Percentiles rank a stretch among this genome's conserved stretches.
Evolutionary conservation across 305 asterid genomes (phyloP).

Genomic region (Fraxinus platypoda): DNA sequence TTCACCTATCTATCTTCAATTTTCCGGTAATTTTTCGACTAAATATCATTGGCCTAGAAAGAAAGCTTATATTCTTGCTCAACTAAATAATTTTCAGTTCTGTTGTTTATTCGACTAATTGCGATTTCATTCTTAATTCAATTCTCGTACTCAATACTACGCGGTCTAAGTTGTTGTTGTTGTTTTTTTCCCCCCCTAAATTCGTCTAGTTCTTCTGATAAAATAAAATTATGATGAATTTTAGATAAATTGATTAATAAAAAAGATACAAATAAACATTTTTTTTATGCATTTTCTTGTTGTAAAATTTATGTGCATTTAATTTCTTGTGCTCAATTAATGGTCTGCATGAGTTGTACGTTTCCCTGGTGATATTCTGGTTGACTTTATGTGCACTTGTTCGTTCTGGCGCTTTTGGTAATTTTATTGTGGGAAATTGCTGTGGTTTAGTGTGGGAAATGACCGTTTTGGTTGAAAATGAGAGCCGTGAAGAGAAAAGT

Average conservation of each 20-base stretch:
- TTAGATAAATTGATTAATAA: background rate
- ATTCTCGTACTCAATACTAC: background rate
- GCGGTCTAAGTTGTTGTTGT: background rate
- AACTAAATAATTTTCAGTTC: background rate
- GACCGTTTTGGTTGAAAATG: conserved; percentile 50
- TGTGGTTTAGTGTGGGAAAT: conserved; percentile 28
- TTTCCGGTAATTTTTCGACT: background rate
- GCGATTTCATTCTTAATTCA: background rate
- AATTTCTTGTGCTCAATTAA: background rate
- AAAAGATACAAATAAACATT: background rate
- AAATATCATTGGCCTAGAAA: background rate
- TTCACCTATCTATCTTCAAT: background rate
- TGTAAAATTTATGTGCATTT: background rate
- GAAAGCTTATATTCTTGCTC: background rate
- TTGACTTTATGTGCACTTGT: background rate
- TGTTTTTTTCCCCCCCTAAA: background rate
- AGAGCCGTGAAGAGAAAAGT: conserved; percentile 57
- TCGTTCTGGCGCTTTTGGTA: conserved; percentile 9
- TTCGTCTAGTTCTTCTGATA: background rate
- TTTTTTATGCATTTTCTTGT: background rate
- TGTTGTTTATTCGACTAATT: background rate
- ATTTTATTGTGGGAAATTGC: conserved; percentile 7
- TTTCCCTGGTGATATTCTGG: background rate
- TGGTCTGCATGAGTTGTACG: background rate
- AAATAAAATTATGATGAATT: background rate